Conservation (phyloP, 805 yeast genomes). For the Pichia insulana region DNA sequence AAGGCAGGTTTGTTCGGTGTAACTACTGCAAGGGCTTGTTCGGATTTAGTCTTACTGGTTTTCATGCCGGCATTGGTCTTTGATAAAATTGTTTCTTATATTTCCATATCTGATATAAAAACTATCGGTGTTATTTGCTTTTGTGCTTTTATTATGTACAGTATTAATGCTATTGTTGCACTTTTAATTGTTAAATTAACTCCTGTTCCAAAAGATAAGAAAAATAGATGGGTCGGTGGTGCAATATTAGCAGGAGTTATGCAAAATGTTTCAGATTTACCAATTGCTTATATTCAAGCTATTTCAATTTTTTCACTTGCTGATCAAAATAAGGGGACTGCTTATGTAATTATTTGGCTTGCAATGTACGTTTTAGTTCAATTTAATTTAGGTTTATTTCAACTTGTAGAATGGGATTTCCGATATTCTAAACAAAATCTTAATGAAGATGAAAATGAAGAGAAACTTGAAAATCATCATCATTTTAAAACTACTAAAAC, state of each 20-base stretch:
- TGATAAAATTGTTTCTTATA: conserved; percentile 51
- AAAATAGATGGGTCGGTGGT: conserved; percentile 59
- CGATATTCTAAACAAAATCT: conserved; percentile 19
- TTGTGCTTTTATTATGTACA: conserved; percentile 42
- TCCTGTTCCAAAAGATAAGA: conserved; percentile 42
- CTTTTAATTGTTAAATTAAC: conserved; percentile 23
- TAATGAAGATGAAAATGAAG: neutral
- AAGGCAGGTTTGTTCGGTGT: conserved; percentile 50
- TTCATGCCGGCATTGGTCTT: conserved; percentile 62
- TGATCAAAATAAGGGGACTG: conserved; percentile 35
- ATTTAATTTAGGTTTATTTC: conserved; percentile 44
- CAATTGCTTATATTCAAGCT: conserved; percentile 68
- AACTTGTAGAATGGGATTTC: conserved; percentile 44
- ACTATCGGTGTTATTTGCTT: conserved; percentile 57
- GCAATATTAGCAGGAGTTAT: conserved; percentile 59
- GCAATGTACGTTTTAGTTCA: conserved; percentile 45
- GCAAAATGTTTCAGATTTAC: conserved; percentile 70
- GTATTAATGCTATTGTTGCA: conserved; percentile 42
- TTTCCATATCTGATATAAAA: conserved; percentile 57
- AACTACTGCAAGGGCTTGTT: conserved; percentile 52
- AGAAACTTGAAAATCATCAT: conserved; percentile 4
- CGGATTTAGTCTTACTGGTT: conserved; percentile 53
- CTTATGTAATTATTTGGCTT: conserved; percentile 49
- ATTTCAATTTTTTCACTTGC: conserved; percentile 34
- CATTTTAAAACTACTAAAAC: neutral